Evolutionary conservation across 2,329 filamentous ascomycete genomes (phyloP).

Genomic region (Bipolaris cookei): DNA sequence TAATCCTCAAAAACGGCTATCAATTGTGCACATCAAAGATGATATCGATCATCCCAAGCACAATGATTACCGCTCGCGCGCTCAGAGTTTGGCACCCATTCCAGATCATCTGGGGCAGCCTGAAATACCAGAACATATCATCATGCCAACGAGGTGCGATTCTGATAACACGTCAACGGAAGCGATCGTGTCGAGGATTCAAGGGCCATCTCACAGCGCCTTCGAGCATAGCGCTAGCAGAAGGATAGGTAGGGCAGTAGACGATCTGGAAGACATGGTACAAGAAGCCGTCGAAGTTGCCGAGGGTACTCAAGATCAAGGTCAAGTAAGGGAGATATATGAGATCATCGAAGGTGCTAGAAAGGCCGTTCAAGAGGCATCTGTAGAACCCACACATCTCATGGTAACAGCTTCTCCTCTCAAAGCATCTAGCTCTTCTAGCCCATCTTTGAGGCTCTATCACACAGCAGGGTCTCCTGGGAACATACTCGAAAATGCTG

Average conservation of each 20-base stretch:
- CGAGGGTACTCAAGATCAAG: conserved; percentile 40
- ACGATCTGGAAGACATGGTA: conserved; percentile 52
- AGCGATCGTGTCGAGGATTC: conserved; percentile 23
- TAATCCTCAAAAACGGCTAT: conserved; percentile 23
- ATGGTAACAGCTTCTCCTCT: conserved; percentile 34
- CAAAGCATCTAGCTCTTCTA: conserved; percentile 18
- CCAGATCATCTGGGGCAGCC: conserved; percentile 33
- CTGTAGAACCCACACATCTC: conserved; percentile 28
- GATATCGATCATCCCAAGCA: conserved; percentile 9
- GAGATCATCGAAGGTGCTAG: conserved; percentile 50
- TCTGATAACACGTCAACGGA: conserved; percentile 4
- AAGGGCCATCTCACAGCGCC: conserved; percentile 26
- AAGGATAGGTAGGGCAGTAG: conserved; percentile 44
- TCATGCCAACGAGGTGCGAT: conserved; percentile 13
- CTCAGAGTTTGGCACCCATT: conserved; percentile 31
- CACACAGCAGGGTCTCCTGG: not conserved
- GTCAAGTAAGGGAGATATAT: conserved; percentile 48
- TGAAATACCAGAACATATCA: conserved; percentile 25
- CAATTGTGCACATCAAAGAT: conserved; percentile 20
- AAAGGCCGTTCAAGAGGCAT: conserved; percentile 43
- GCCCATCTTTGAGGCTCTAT: not conserved
- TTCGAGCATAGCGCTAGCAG: conserved; percentile 27
- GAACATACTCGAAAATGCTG: conserved; percentile 2
- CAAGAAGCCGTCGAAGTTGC: conserved; percentile 51
- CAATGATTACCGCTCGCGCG: conserved; percentile 13